Conservation (phyloP, 768 basidiomycete species). For the Termitomyces bulborhizus region DNA sequence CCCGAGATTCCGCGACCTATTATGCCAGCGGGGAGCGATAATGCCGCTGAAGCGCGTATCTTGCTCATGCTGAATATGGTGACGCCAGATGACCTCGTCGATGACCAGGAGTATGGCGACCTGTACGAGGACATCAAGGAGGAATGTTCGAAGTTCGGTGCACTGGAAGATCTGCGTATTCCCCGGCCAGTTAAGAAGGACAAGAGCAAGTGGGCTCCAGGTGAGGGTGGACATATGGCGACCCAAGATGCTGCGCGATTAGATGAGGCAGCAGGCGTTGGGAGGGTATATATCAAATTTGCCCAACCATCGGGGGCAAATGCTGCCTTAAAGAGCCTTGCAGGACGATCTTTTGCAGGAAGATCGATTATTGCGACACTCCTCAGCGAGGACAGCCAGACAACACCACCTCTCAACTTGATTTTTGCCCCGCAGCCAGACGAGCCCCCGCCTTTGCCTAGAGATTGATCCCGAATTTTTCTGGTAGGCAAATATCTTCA, state of each 20-base stretch:
- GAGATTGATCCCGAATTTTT: slow-evolving; percentile 8
- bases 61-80: slow-evolving; percentile 99
- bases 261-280: slow-evolving; percentile 90
- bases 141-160: slow-evolving; percentile 78
- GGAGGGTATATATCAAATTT: slow-evolving; percentile 94
- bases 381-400: slow-evolving; percentile 77
- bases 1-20: slow-evolving; percentile 83
- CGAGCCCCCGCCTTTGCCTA: slow-evolving; percentile 71
- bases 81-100: slow-evolving; percentile 80
- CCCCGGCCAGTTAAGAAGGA: slow-evolving; percentile 86
- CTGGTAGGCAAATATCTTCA: slow-evolving; percentile 5
- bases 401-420: slow-evolving; percentile 73
- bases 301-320: slow-evolving; percentile 52
- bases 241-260: slow-evolving; percentile 62
- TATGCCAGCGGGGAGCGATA: slow-evolving; percentile 73
- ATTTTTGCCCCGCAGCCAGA: slow-evolving; percentile 85
- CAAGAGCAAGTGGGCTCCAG: slow-evolving; percentile 68
- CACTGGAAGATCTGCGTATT: slow-evolving; percentile 80
- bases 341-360: slow-evolving; percentile 84
- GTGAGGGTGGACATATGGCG: slow-evolving; percentile 53
- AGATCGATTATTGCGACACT: slow-evolving; percentile 84
- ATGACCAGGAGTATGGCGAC: slow-evolving; percentile 91
- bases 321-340: slow-evolving; percentile 76
- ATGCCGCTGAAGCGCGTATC: slow-evolving; percentile 63
- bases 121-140: slow-evolving; percentile 92